Evolutionary conservation across 805 yeast species (phyloP).

Genomic region (Ogataea dorogensis): DNA sequence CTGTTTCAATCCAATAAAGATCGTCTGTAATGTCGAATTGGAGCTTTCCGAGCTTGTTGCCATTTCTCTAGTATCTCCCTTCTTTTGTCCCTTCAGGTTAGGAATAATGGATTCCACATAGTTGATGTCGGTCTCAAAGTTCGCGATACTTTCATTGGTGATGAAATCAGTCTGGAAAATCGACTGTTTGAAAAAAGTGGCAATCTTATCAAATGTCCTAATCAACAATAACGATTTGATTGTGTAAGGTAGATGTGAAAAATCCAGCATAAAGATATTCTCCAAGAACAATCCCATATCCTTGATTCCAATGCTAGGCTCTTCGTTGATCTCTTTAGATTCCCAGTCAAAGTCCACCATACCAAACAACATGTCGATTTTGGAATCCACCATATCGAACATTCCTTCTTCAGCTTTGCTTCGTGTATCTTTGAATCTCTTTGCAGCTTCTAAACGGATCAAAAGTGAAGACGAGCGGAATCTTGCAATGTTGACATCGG

Average conservation of each 20-base stretch:
- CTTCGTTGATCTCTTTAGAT: constrained; percentile 46
- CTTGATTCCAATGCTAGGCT: constrained; percentile 70
- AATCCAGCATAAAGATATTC: constrained; percentile 80
- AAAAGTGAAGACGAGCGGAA: constrained; percentile 26
- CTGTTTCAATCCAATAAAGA: constrained; percentile 78
- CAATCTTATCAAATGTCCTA: constrained; percentile 82
- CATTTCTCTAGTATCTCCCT: constrained; percentile 18
- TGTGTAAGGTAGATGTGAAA: constrained; percentile 75
- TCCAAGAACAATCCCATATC: constrained; percentile 86
- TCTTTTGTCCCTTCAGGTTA: constrained; percentile 30
- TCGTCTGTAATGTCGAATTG: constrained; percentile 58
- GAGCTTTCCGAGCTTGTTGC: constrained; percentile 19
- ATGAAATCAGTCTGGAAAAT: constrained; percentile 55
- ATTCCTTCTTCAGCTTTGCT: constrained; percentile 75
- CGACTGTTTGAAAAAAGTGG: constrained; percentile 63
- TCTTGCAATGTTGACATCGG: constrained; percentile 38
- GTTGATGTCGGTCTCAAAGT: constrained; percentile 77
- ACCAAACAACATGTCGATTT: constrained; percentile 76
- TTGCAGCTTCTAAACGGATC: constrained; percentile 39
- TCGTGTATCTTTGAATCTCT: constrained; percentile 55
- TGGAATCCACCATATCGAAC: constrained; percentile 77
- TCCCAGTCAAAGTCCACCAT: constrained; percentile 86
- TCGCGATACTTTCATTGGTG: constrained; percentile 60
- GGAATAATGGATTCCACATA: constrained; percentile 64
- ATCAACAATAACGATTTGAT: constrained; percentile 78